phyloP scores from a whole-genome alignment of 192 early-diverging fungal genomes.

The Entomortierella lignicola region DNA sequence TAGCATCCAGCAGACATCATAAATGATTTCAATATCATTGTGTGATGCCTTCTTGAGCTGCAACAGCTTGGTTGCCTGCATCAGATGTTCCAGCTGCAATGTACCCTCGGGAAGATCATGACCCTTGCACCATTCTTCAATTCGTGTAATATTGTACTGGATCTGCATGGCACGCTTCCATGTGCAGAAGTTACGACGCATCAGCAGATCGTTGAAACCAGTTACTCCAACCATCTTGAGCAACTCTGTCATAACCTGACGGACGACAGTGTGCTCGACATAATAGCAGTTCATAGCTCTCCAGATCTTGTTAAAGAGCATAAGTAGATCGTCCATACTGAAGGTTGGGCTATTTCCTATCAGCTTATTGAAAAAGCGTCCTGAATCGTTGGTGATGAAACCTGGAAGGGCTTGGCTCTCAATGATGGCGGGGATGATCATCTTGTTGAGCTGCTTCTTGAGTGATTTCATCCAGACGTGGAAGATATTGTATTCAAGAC shows the following conservation, averaged over 20 bases:
- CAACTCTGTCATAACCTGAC: conserved; percentile 95
- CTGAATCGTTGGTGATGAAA: conserved; percentile 91
- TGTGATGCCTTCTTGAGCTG: conserved; percentile 92
- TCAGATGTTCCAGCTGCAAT: conserved; percentile 91
- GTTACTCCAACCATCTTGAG: conserved; percentile 95
- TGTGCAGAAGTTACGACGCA: conserved; percentile 98
- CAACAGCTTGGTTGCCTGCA: conserved; percentile 97
- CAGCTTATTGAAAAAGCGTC: conserved; percentile 91
- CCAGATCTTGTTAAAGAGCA: conserved; percentile 94
- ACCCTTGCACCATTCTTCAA: conserved; percentile 99
- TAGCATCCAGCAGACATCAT: conserved; percentile 97
- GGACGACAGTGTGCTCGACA: conserved; percentile 90
- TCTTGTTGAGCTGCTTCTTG: conserved; percentile 93
- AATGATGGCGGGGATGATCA: conserved; percentile 96
- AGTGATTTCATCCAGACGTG: conserved; percentile 98
- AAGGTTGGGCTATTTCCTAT: conserved; percentile 82
- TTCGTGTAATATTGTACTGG: conserved; percentile 96
- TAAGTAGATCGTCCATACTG: conserved; percentile 95
- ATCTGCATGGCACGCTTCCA: conserved; percentile 99
- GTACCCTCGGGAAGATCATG: conserved; percentile 91
- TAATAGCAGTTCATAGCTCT: conserved; percentile 98
- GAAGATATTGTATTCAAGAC: conserved; percentile 93
- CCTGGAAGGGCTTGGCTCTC: conserved; percentile 96
- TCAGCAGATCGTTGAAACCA: conserved; percentile 97
- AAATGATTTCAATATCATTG: conserved; percentile 95